phyloP scores from a whole-genome alignment of 257 asterid species.

The Solanum sitiens region DNA sequence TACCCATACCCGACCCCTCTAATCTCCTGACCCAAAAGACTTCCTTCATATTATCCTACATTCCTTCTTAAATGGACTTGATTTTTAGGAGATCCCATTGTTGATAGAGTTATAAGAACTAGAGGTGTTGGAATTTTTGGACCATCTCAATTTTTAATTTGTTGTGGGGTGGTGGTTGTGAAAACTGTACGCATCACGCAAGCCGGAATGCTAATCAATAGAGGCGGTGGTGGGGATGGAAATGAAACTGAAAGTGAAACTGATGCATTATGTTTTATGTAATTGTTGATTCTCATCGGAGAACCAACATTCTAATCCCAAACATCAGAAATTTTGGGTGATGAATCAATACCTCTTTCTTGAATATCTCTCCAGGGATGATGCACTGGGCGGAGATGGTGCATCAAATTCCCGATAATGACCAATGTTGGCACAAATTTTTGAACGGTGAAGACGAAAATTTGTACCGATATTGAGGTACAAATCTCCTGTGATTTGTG shows the following conservation, averaged over 20 bases:
- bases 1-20: no score
- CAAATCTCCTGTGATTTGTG: conserved; percentile 59
- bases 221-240: conserved; percentile 19
- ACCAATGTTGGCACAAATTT: neutral
- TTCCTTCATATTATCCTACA: conserved; percentile 19
- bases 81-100: conserved; percentile 75
- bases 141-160: no score
- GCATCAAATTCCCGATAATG: conserved; percentile 11
- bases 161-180: conserved; percentile 36
- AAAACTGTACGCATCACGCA: conserved; percentile 11
- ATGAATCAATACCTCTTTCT: conserved; percentile 45
- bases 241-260: neutral
- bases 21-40: no score
- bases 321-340: conserved; percentile 35
- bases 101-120: conserved; percentile 24
- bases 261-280: conserved; percentile 1
- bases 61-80: conserved; percentile 48
- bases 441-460: conserved; percentile 9
- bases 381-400: conserved; percentile 51
- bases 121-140: conserved; percentile 13
- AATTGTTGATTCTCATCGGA: conserved; percentile 5
- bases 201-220: conserved; percentile 4
- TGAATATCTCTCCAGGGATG: conserved; percentile 51
- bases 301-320: conserved; percentile 24
- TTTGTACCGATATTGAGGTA: neutral